These are phyloP conservation scores for Herpotrichia juniperi DNA, from an alignment of 2,329 filamentous ascomycete species.

Conservation along the genomic window DNA sequence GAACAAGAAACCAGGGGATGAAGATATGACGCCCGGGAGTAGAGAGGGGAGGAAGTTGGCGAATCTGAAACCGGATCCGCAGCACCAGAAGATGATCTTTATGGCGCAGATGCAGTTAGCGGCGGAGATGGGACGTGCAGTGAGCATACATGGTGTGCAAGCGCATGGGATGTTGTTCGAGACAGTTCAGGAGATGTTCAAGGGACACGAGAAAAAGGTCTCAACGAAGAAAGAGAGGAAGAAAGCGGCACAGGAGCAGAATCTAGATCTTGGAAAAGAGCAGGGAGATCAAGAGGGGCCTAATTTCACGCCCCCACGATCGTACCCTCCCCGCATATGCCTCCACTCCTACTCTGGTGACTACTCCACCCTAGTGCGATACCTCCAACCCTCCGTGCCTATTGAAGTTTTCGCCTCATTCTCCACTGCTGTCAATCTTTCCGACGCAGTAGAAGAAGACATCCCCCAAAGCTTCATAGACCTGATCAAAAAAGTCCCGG, in stretches of 20 bases:
- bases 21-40: constrained; percentile 68
- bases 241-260: constrained; percentile 20
- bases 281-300: constrained; percentile 17
- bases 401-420: constrained; percentile 86
- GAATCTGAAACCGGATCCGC: constrained; percentile 69
- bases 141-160: constrained; percentile 76
- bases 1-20: constrained; percentile 50
- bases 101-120: constrained; percentile 73
- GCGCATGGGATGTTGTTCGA: constrained; percentile 75
- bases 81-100: constrained; percentile 72
- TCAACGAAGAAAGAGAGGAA: constrained; percentile 64
- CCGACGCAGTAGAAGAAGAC: constrained; percentile 53
- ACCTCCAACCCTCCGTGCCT: constrained; percentile 74
- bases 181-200: constrained; percentile 69
- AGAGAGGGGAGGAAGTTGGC: constrained; percentile 72
- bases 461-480: constrained; percentile 64
- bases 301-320: constrained; percentile 46
- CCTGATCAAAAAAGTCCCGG: constrained; percentile 74
- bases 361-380: constrained; percentile 76
- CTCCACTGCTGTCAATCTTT: constrained; percentile 81
- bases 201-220: constrained; percentile 69
- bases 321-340: constrained; percentile 87
- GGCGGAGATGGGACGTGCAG: constrained; percentile 67
- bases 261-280: not conserved
- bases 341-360: constrained; percentile 91